phyloP scores from a whole-genome alignment of 805 yeast genomes.

The Saturnispora besseyi region DNA sequence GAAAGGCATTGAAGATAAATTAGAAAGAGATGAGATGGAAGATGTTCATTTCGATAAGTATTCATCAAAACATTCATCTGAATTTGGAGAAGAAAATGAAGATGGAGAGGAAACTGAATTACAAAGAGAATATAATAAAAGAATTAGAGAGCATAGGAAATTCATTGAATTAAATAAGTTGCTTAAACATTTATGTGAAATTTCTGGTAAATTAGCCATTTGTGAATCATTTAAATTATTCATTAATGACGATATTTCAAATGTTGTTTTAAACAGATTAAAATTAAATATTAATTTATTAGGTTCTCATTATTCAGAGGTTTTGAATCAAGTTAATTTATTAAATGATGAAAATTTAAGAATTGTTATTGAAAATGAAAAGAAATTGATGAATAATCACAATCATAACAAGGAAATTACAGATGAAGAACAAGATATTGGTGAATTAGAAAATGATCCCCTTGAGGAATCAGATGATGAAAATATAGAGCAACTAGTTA shows the following conservation, averaged over 20 bases:
- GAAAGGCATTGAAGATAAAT: constrained; percentile 22
- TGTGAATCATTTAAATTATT: constrained; percentile 8
- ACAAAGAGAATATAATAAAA: background rate
- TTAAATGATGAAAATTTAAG: background rate
- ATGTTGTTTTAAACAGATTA: constrained; percentile 17
- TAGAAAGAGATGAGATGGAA: constrained; percentile 47
- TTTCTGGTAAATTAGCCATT: constrained; percentile 19
- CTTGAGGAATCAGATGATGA: constrained; percentile 11
- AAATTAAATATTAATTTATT: constrained; percentile 18
- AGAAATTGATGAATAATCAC: background rate
- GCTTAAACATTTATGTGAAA: constrained; percentile 19
- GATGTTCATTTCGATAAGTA: constrained; percentile 26
- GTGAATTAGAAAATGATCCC: constrained; percentile 13
- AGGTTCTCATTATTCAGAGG: constrained; percentile 16
- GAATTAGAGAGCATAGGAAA: constrained; percentile 1
- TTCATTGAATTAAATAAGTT: background rate
- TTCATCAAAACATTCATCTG: background rate
- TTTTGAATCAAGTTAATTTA: constrained; percentile 6
- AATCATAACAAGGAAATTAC: background rate
- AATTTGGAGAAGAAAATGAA: background rate
- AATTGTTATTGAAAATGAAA: background rate
- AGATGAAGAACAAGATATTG: constrained; percentile 1
- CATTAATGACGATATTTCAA: background rate
- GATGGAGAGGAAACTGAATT: constrained; percentile 12
- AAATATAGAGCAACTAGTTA: background rate